Percentiles rank a stretch among this genome's conserved stretches.
phyloP scores from a whole-genome alignment of 352 stramenopile species.

The Pythium biforme region DNA sequence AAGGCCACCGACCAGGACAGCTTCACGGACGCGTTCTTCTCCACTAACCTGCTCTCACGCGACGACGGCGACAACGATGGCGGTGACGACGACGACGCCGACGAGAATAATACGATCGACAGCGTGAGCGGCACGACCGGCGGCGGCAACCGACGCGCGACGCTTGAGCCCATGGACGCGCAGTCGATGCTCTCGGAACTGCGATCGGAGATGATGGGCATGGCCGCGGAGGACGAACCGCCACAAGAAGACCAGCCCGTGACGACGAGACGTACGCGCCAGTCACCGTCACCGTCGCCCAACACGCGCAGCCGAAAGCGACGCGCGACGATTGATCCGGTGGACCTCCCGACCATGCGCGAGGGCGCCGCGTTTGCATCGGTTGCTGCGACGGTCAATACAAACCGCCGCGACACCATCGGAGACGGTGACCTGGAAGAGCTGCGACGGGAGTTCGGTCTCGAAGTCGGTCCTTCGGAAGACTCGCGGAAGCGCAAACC shows the following conservation, averaged over 20 bases:
- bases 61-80: constrained; percentile 27
- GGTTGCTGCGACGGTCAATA: constrained; percentile 7
- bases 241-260: background rate
- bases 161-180: constrained; percentile 50
- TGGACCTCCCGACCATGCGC: constrained; percentile 36
- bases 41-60: constrained; percentile 39
- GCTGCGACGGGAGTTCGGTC: constrained; percentile 19
- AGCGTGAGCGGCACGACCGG: background rate
- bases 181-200: constrained; percentile 45
- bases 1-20: constrained; percentile 33
- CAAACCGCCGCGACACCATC: constrained; percentile 57
- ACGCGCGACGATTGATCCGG: constrained; percentile 53
- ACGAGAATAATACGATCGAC: constrained; percentile 7
- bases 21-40: constrained; percentile 56
- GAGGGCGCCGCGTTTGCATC: constrained; percentile 6
- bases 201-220: constrained; percentile 14
- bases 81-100: background rate
- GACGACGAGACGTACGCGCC: constrained; percentile 9
- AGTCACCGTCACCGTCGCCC: constrained; percentile 23
- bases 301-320: constrained; percentile 31
- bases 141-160: constrained; percentile 38
- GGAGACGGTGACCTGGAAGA: constrained; percentile 30
- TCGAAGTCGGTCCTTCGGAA: constrained; percentile 1
- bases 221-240: background rate
- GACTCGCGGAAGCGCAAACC: background rate